Conservation (phyloP, 2,329 filamentous ascomycete genomes). For the Neocatenulostroma microsporum region DNA sequence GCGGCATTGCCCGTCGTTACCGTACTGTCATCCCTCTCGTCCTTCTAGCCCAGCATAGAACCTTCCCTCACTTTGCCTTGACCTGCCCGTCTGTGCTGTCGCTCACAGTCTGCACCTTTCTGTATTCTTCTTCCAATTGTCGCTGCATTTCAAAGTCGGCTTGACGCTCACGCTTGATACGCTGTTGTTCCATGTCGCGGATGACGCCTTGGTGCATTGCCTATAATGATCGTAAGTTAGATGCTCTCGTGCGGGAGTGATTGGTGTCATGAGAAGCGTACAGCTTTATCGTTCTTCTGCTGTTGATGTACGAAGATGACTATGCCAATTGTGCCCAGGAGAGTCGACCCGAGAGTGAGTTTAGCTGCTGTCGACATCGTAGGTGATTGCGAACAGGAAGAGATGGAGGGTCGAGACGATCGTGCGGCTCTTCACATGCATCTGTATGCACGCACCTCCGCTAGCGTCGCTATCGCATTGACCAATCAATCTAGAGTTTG, state of each 20-base stretch:
- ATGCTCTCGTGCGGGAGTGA: no score
- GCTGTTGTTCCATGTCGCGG: constrained; percentile 89
- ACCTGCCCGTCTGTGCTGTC: constrained; percentile 33
- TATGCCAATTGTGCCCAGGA: constrained; percentile 65
- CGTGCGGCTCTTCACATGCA: no score
- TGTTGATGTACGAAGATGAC: constrained; percentile 83
- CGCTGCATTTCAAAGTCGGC: constrained; percentile 91
- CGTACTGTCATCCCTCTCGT: no score
- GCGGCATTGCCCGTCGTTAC: no score
- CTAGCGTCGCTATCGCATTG: no score
- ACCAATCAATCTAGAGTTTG: no score
- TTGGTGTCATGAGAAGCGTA: constrained; percentile 37
- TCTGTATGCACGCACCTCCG: no score
- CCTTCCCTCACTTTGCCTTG: constrained; percentile 15
- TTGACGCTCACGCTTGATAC: constrained; percentile 80
- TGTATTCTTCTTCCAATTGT: constrained; percentile 78
- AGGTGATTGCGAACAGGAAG: no score
- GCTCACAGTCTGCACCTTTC: constrained; percentile 74
- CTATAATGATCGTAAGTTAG: constrained; percentile 47
- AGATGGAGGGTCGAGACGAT: no score
- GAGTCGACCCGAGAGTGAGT: constrained; percentile 70
- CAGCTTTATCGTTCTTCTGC: constrained; percentile 74
- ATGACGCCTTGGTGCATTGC: constrained; percentile 94
- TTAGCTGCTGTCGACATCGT: constrained; percentile 96
- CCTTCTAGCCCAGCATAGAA: no score